Base-by-base conservation (phyloP, 495 filamentous ascomycete species). In the Trichodelitschia bisporula region DNA sequence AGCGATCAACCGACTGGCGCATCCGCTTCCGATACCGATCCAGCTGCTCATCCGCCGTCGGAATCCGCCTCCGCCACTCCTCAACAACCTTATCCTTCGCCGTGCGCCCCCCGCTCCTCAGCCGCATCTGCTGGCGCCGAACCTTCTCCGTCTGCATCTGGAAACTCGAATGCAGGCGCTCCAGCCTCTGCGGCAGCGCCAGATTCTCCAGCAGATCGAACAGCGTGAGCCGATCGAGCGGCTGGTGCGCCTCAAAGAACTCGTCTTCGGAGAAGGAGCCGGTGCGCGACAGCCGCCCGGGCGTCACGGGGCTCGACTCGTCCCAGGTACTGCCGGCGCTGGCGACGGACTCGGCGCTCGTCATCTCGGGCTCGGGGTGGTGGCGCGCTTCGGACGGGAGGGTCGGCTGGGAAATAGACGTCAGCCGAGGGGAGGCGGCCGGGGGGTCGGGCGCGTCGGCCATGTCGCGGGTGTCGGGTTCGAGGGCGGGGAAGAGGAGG, bases 191-290 rank as follows among this genome's bases (percentile, higher is more conserved):
- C 1, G 80, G 71, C 28, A 97, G 62, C 0, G 86, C 76, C 39
- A 97, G 69, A 44, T 90, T 92, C 50, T 93, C 89, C 30, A 97
- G 63, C 14, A 95, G 56, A 45, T 97, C 86, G 37, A 95, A 80
- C 25, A 93, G 64, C 15, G 76, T 84, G 35, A 95, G 57, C 32
- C 78, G 73, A 44, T 97, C 86, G n/a, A 92, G 55, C 3, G 86
- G 79, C 12, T n/a, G n/a, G n/a, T n/a, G n/a, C n/a, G n/a, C n/a
- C n/a, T n/a, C n/a, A n/a, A n/a, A n/a, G n/a, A n/a, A n/a, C n/a
- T n/a, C n/a, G n/a, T n/a, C n/a, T n/a, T n/a, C n/a, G n/a, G n/a
- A n/a, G n/a, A n/a, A n/a, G n/a, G n/a, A n/a, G n/a, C n/a, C n/a
- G n/a, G n/a, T n/a, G n/a, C n/a, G n/a, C n/a, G n/a, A n/a, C n/a